Evolutionary conservation across 768 basidiomycete species (phyloP).

Genomic region (Trametes cingulata): DNA sequence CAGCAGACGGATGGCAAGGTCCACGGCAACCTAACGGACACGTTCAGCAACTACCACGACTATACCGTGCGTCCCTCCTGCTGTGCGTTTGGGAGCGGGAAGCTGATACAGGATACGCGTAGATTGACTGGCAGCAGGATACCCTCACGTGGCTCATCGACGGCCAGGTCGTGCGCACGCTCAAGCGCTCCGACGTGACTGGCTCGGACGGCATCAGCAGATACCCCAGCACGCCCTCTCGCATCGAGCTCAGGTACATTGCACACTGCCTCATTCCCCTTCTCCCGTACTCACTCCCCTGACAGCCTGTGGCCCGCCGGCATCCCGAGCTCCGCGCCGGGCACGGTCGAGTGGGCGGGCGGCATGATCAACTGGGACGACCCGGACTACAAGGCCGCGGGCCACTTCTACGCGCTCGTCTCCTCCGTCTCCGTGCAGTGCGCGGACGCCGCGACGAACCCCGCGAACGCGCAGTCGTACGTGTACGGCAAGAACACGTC

Average conservation of each 20-base stretch:
- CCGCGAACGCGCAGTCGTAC: constrained; percentile 58
- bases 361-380: constrained; percentile 83
- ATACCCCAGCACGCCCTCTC: constrained; percentile 78
- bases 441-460: constrained; percentile 46
- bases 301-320: constrained; percentile 80
- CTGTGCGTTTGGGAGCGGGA: background rate
- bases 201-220: constrained; percentile 55
- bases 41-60: constrained; percentile 71
- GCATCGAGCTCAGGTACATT: constrained; percentile 74
- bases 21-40: constrained; percentile 55
- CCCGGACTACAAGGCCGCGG: constrained; percentile 71
- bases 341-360: constrained; percentile 79
- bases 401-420: constrained; percentile 71
- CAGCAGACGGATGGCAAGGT: constrained; percentile 50
- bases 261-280: background rate
- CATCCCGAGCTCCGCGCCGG: constrained; percentile 55
- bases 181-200: constrained; percentile 56
- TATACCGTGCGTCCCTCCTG: constrained; percentile 55
- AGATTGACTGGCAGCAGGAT: constrained; percentile 84
- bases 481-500: constrained; percentile 60
- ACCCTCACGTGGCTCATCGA: constrained; percentile 69
- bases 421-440: constrained; percentile 66
- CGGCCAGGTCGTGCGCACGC: constrained; percentile 66
- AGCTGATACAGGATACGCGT: background rate
- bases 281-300: background rate